Evolutionary conservation across 1,284 basidiomycete species (phyloP).

Genomic region (Pseudozyma pruni): DNA sequence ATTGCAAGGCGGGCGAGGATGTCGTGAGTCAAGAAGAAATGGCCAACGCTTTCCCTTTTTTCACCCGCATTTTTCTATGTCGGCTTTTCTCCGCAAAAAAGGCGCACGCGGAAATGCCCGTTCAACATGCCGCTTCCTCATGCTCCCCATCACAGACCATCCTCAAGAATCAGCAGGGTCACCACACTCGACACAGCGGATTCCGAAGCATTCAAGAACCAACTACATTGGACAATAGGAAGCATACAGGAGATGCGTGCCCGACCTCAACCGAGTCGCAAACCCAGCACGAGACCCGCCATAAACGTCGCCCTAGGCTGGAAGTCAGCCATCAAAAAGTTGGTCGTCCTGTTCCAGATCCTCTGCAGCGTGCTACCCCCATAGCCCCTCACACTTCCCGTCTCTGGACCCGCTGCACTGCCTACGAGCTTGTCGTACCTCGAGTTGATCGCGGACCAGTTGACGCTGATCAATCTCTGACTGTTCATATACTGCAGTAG

Average conservation of each 20-base stretch:
- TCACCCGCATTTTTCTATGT: not conserved
- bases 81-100: not conserved
- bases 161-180: too few relatives aligned
- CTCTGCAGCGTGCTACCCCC: constrained; percentile 70
- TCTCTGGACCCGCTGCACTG: constrained; percentile 71
- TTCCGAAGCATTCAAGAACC: too few relatives aligned
- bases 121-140: constrained; percentile 14
- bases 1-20: not conserved
- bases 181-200: not conserved
- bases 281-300: constrained; percentile 71
- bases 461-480: constrained; percentile 75
- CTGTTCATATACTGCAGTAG: constrained; percentile 64
- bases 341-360: constrained; percentile 78
- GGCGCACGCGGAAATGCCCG: constrained; percentile 5
- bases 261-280: constrained; percentile 71
- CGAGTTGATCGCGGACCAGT: constrained; percentile 76
- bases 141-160: not conserved
- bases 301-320: constrained; percentile 75
- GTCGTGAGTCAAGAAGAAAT: constrained; percentile 25
- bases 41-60: constrained; percentile 10
- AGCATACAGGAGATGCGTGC: too few relatives aligned
- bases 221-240: too few relatives aligned
- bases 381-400: constrained; percentile 71
- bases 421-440: constrained; percentile 80
- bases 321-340: constrained; percentile 93